Evolutionary conservation across 2,329 filamentous ascomycete genomes (phyloP), one percentile per base, ranked within the genome.

Genomic region (Bimuria novae-zelandiae): DNA sequence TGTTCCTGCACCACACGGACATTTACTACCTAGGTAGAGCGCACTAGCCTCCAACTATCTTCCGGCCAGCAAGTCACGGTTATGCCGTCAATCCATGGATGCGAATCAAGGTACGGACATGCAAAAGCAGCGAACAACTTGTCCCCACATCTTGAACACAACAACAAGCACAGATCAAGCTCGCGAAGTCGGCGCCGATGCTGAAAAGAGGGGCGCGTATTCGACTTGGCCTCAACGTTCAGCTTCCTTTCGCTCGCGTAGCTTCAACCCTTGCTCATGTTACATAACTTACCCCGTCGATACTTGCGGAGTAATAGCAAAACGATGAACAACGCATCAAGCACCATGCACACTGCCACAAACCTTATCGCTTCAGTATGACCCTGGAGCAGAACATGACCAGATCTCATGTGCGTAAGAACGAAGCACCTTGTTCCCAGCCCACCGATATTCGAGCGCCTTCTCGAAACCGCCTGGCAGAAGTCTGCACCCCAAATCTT

Each of bases 391-490:
- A 14, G 14, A 11, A 40, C 43, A 61, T 64, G 56, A 59, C 47
- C 55, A 61, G 62, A 67, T 64, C 61, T 65, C 61, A 61, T 51
- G 61, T 50, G 40, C 10, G 48, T 51, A 39, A 16, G n/a, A 57
- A 56, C 59, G 43, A 49, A 49, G 27, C 47, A 48, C 35, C 50
- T 36, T 56, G 48, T 35, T 45, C 40, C 44, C 27, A 44, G 40
- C 25, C 33, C 33, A 17, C 49, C 52, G 39, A 52, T 40, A 36
- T 54, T 61, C 52, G 56, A 58, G 52, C 61, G 51, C 25, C 54
- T 68, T 70, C 65, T 69, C 55, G 64, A 71, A 69, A 59, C 55
- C 61, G 53, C 56, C 56, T 63, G 63, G 62, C 59, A 67, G 59
- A 61, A 54, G 40, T 36, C 33, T n/a, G 21, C 51, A 23, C 23